phyloP scores from a whole-genome alignment of 805 yeast genomes.

The Ogataea methanolica region DNA sequence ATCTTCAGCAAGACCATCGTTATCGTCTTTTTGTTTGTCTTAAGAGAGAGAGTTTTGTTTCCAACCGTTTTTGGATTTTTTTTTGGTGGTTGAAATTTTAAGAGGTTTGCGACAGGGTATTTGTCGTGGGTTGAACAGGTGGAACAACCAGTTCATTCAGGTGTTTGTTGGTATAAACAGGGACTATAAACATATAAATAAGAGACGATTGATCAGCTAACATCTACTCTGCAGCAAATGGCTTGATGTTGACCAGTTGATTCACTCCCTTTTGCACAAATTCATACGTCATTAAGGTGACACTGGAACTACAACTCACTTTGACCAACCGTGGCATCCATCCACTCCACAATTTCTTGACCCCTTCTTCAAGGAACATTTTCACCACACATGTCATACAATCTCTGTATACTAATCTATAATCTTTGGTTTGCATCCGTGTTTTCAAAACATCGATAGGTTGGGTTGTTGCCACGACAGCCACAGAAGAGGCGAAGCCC shows the following conservation, averaged over 20 bases:
- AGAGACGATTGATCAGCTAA: neutral
- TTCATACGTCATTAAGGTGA: constrained; percentile 62
- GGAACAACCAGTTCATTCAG: too few relatives aligned
- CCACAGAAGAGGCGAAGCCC: constrained; percentile 63
- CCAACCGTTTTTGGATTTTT: too few relatives aligned
- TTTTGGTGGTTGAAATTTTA: too few relatives aligned
- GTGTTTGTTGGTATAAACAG: neutral
- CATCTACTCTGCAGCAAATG: constrained; percentile 23
- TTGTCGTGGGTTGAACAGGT: too few relatives aligned
- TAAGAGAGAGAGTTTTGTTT: too few relatives aligned
- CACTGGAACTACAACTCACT: constrained; percentile 66
- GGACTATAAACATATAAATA: neutral
- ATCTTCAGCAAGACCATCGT: too few relatives aligned
- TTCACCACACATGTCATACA: constrained; percentile 51
- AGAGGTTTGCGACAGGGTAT: too few relatives aligned
- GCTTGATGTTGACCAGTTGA: constrained; percentile 22
- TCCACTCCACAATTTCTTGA: constrained; percentile 50
- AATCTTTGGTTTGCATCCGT: constrained; percentile 75
- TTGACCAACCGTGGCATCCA: constrained; percentile 66
- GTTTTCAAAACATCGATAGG: constrained; percentile 88
- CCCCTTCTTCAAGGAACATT: constrained; percentile 43
- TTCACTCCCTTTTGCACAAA: constrained; percentile 44
- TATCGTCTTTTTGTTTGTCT: too few relatives aligned
- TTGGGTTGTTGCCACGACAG: constrained; percentile 76
- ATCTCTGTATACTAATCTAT: constrained; percentile 54